Percentiles rank a stretch among this genome's conserved stretches.
Conservation (phyloP, 257 asterid genomes). For the Capsicum rhomboideum region DNA sequence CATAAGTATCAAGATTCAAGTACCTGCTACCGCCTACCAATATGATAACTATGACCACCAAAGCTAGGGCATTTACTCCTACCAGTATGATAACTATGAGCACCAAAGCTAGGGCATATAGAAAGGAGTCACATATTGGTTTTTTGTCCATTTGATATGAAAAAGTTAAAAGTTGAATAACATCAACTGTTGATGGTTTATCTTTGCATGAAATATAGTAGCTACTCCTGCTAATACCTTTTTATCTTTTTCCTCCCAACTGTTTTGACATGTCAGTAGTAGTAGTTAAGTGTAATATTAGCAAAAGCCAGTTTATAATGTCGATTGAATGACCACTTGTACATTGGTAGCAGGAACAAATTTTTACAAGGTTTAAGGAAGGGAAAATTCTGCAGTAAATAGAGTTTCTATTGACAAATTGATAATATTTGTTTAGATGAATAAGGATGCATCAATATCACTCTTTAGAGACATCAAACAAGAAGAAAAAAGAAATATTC, state of each 20-base stretch:
- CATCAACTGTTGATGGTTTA: not conserved
- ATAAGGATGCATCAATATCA: not conserved
- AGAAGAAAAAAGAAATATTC: slow-evolving; percentile 4
- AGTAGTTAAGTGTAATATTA: too few relatives aligned
- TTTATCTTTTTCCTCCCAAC: not conserved
- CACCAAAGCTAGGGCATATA: not conserved
- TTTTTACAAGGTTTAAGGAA: not conserved
- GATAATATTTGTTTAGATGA: not conserved
- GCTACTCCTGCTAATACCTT: not conserved
- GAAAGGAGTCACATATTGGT: not conserved
- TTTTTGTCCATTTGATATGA: not conserved
- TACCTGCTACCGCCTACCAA: not conserved
- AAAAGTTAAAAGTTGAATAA: not conserved
- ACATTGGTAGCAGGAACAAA: not conserved
- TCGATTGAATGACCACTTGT: not conserved
- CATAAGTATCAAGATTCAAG: not conserved
- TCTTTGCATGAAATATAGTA: not conserved
- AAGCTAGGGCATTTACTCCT: too few relatives aligned
- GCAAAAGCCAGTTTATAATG: too few relatives aligned
- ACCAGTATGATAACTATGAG: too few relatives aligned
- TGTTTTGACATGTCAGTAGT: not conserved
- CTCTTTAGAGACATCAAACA: not conserved
- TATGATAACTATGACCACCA: not conserved
- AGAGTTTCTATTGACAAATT: not conserved
- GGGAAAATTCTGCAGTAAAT: not conserved